Conservation (phyloP, 345 rosid genomes). For the Ailanthus altissimus region DNA sequence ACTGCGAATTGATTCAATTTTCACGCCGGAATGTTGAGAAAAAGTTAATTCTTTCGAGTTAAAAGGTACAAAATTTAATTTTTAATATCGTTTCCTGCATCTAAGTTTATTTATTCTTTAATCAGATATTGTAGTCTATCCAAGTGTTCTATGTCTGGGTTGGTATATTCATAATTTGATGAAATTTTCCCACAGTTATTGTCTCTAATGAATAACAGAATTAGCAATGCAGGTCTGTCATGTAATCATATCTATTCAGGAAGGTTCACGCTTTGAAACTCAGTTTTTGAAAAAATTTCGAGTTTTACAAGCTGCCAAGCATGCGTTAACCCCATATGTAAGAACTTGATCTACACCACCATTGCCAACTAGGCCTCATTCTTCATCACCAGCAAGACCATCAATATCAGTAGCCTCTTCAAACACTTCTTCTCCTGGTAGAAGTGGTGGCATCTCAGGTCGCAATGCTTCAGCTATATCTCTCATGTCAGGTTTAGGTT, state of each 20-base stretch:
- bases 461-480: slow-evolving; percentile 63
- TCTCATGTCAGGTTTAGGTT: slow-evolving; percentile 76
- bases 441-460: slow-evolving; percentile 47
- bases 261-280: slow-evolving; percentile 67
- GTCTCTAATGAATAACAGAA: slow-evolving; percentile 26
- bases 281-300: slow-evolving; percentile 67
- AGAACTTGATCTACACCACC: slow-evolving; percentile 50
- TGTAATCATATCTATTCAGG: slow-evolving; percentile 61
- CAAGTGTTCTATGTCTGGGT: neutral
- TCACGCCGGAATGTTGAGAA: neutral
- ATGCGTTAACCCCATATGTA: slow-evolving; percentile 56
- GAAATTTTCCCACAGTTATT: neutral
- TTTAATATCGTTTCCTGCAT: too few species aligned
- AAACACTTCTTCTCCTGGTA: slow-evolving; percentile 46
- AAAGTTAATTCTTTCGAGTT: neutral
- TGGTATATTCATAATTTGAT: neutral
- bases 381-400: slow-evolving; percentile 43
- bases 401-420: slow-evolving; percentile 29
- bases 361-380: slow-evolving; percentile 51
- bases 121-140: neutral
- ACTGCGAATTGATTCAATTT: neutral
- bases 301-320: slow-evolving; percentile 76
- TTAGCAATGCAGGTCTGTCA: slow-evolving; percentile 86
- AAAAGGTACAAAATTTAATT: neutral
- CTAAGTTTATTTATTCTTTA: neutral